A percentile compares a stretch with the other conserved stretches of the same genome.
Evolutionary conservation across 352 stramenopile species (phyloP).

Genomic region (Globisporangium perplexum): DNA sequence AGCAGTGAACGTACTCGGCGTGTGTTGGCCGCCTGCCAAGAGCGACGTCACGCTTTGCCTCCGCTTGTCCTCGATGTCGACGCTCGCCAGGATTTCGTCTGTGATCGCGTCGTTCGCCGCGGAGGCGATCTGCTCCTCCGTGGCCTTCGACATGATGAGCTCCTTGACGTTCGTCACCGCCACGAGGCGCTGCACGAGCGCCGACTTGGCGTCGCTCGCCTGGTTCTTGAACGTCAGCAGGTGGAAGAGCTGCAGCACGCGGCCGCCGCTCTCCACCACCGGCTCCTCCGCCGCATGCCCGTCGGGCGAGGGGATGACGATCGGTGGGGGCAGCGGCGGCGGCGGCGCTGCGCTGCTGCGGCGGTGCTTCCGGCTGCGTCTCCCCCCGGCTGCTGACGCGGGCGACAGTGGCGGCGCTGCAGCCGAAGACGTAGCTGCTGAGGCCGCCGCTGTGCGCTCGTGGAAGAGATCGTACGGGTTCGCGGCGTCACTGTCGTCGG

Average conservation of each 20-base stretch:
- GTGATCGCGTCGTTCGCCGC: conserved; percentile 69
- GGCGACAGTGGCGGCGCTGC: neutral
- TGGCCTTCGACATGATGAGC: conserved; percentile 56
- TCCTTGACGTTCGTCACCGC: conserved; percentile 50
- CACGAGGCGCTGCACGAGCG: conserved; percentile 53
- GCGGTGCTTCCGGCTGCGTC: conserved; percentile 1
- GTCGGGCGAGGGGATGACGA: neutral
- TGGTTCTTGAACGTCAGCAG: conserved; percentile 65
- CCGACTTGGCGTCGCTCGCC: conserved; percentile 33
- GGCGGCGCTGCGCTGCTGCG: conserved; percentile 3
- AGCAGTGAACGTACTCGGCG: neutral
- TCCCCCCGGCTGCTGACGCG: neutral
- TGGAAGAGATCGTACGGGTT: conserved; percentile 34
- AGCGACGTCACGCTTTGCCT: conserved; percentile 22
- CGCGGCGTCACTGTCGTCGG: conserved; percentile 1
- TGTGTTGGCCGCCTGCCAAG: conserved; percentile 3
- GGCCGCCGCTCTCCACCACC: conserved; percentile 12
- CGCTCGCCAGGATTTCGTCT: conserved; percentile 60
- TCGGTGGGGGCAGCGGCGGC: conserved; percentile 5
- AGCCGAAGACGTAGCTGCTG: neutral
- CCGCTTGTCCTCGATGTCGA: conserved; percentile 50
- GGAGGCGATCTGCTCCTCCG: conserved; percentile 61
- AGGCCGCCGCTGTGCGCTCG: conserved; percentile 8
- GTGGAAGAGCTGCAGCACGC: conserved; percentile 53
- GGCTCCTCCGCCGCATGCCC: neutral